phyloP scores from a whole-genome alignment of 176 grass and related monocot genomes.

The Oryza glaberrima region DNA sequence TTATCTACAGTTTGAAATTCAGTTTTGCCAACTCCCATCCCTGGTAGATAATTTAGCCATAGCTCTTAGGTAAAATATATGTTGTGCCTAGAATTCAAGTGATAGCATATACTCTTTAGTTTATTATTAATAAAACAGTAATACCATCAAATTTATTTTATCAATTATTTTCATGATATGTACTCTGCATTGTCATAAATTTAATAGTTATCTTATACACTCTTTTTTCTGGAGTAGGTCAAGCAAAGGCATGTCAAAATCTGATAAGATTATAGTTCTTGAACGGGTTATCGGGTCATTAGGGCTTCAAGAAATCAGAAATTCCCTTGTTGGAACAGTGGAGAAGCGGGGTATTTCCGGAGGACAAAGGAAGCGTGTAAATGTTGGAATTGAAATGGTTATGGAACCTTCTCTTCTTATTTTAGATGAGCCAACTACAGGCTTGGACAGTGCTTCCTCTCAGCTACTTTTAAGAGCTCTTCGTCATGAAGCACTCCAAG shows the following conservation, averaged over 20 bases:
- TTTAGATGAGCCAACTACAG: slow-evolving; percentile 87
- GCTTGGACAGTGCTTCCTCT: slow-evolving; percentile 88
- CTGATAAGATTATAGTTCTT: slow-evolving; percentile 62
- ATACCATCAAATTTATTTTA: slow-evolving; percentile 7
- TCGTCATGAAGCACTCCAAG: slow-evolving; percentile 75
- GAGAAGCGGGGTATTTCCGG: slow-evolving; percentile 87
- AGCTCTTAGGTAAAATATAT: slow-evolving; percentile 8
- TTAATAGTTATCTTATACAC: slow-evolving; percentile 26
- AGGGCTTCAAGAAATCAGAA: slow-evolving; percentile 74
- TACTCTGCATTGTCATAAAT: neutral
- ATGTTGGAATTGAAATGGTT: slow-evolving; percentile 88
- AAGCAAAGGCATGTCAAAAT: slow-evolving; percentile 56
- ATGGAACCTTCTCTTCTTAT: slow-evolving; percentile 91
- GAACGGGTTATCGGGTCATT: slow-evolving; percentile 79
- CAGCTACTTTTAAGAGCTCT: slow-evolving; percentile 75
- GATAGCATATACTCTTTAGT: slow-evolving; percentile 16
- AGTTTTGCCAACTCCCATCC: neutral
- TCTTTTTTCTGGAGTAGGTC: slow-evolving; percentile 50
- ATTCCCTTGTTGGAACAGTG: slow-evolving; percentile 84
- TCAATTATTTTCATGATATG: slow-evolving; percentile 12
- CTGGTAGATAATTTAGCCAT: slow-evolving; percentile 17
- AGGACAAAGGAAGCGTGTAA: slow-evolving; percentile 85
- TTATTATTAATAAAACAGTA: slow-evolving; percentile 3
- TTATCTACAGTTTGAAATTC: slow-evolving; percentile 13
- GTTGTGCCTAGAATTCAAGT: slow-evolving; percentile 15